phyloP scores from a whole-genome alignment of 2,329 filamentous ascomycete genomes.

The Microdochium nivale region DNA sequence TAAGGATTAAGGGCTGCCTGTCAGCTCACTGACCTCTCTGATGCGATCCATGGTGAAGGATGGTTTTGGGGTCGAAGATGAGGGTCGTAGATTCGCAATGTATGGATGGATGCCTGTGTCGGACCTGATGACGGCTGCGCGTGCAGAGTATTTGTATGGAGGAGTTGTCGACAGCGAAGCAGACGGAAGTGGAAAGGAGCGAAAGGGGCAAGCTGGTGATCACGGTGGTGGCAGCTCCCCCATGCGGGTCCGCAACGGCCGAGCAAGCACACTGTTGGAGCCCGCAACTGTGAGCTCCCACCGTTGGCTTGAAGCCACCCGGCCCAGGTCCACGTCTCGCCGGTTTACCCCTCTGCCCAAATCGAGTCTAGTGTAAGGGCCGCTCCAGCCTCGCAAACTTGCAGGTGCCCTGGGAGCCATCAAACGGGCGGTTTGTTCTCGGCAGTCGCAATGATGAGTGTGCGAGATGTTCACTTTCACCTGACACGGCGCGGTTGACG shows the following conservation, averaged over 20 bases:
- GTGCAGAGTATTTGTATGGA: constrained; percentile 1
- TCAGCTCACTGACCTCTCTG: constrained; percentile 63
- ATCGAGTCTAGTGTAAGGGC: neutral
- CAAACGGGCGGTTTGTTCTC: too few species aligned
- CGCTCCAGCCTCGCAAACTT: neutral
- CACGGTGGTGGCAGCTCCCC: neutral
- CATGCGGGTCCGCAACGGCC: neutral
- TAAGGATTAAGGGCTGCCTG: constrained; percentile 11
- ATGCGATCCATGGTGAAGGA: constrained; percentile 62
- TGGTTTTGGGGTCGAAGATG: constrained; percentile 20
- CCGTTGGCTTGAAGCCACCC: too few species aligned
- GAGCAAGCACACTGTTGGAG: neutral
- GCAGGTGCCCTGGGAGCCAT: neutral
- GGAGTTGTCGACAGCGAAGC: constrained; percentile 1
- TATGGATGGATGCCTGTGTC: neutral
- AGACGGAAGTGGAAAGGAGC: constrained; percentile 10
- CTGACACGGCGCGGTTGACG: too few species aligned
- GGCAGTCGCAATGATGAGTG: too few species aligned
- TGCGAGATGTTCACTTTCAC: too few species aligned
- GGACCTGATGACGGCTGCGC: constrained; percentile 17
- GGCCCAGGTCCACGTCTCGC: neutral
- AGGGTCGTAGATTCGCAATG: constrained; percentile 7
- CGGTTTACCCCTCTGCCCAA: neutral
- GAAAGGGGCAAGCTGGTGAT: constrained; percentile 5
- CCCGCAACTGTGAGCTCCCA: neutral